These are phyloP conservation scores for Aspergillus spinulosporus DNA, from an alignment of 2,329 filamentous ascomycete species.

Conservation along the genomic window DNA sequence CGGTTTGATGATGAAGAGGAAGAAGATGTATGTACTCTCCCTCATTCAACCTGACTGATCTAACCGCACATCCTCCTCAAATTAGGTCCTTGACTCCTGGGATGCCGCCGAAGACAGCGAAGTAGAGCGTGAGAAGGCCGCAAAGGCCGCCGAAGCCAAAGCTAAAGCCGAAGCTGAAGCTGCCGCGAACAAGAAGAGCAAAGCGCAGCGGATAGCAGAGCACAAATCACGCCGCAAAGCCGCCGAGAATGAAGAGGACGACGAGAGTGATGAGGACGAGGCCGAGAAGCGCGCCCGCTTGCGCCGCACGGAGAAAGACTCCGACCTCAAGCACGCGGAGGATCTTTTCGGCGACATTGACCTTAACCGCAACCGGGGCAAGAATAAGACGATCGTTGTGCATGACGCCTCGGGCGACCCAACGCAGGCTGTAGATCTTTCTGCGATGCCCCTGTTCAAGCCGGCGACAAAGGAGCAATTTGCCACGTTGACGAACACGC, in stretches of 20 bases:
- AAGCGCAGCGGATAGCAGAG: conserved; percentile 81
- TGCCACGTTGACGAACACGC: conserved; percentile 70
- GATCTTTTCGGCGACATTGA: conserved; percentile 81
- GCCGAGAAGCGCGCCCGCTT: conserved; percentile 72
- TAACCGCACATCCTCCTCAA: not conserved
- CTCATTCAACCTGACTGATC: not conserved
- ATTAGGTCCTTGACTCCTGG: conserved; percentile 90
- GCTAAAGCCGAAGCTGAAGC: conserved; percentile 87
- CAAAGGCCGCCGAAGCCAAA: conserved; percentile 81
- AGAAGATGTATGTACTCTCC: conserved; percentile 65
- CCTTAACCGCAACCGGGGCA: conserved; percentile 66
- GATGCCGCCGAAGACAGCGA: conserved; percentile 96
- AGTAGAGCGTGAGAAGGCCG: conserved; percentile 90
- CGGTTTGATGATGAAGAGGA: conserved; percentile 94
- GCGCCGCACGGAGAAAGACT: conserved; percentile 76
- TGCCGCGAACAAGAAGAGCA: conserved; percentile 86
- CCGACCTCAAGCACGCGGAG: conserved; percentile 84
- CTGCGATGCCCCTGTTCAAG: conserved; percentile 79
- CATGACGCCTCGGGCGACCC: conserved; percentile 69
- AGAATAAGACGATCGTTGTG: conserved; percentile 63
- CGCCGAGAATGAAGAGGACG: conserved; percentile 55
- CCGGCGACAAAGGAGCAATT: conserved; percentile 87
- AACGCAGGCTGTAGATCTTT: conserved; percentile 76
- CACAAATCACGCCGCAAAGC: conserved; percentile 60
- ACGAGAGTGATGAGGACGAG: conserved; percentile 65